phyloP scores from a whole-genome alignment of 495 filamentous ascomycete genomes.

The Friedmanniomyces simplex region DNA sequence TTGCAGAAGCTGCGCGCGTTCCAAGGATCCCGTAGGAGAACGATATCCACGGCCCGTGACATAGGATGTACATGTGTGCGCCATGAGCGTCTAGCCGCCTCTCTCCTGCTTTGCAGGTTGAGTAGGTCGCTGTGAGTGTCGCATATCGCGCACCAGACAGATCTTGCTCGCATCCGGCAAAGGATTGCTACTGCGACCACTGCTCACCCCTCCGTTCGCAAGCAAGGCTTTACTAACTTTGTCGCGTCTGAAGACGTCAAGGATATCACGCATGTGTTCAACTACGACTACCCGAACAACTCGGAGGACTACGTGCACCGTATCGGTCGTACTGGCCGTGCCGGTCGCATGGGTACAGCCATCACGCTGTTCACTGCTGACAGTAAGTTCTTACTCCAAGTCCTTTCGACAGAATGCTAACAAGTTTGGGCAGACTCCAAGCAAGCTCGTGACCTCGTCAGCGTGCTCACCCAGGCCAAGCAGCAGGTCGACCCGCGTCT shows the following conservation, averaged over 20 bases:
- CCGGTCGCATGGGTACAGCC: slow-evolving; percentile 38
- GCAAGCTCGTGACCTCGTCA: slow-evolving; percentile 90
- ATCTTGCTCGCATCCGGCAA: slow-evolving; percentile 48
- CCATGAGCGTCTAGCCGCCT: slow-evolving; percentile 6
- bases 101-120: slow-evolving; percentile 28
- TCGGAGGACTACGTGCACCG: slow-evolving; percentile 51
- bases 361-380: slow-evolving; percentile 68
- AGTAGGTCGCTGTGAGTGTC: slow-evolving; percentile 30
- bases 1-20: slow-evolving; percentile 48
- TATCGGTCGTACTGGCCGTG: slow-evolving; percentile 39
- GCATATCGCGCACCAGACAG: slow-evolving; percentile 48
- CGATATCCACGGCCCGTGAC: slow-evolving; percentile 35
- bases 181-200: slow-evolving; percentile 43
- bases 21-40: slow-evolving; percentile 60
- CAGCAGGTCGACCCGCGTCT: slow-evolving; percentile 96
- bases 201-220: background rate
- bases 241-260: slow-evolving; percentile 77
- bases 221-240: slow-evolving; percentile 62
- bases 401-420: background rate
- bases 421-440: slow-evolving; percentile 60
- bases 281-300: slow-evolving; percentile 99
- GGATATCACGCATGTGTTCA: slow-evolving; percentile 99
- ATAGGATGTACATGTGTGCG: slow-evolving; percentile 20
- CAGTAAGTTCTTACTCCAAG: slow-evolving; percentile 51
- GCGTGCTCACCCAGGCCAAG: slow-evolving; percentile 89